phyloP scores from a whole-genome alignment of 73 alveolate genomes.

The Loxodes magnus region DNA sequence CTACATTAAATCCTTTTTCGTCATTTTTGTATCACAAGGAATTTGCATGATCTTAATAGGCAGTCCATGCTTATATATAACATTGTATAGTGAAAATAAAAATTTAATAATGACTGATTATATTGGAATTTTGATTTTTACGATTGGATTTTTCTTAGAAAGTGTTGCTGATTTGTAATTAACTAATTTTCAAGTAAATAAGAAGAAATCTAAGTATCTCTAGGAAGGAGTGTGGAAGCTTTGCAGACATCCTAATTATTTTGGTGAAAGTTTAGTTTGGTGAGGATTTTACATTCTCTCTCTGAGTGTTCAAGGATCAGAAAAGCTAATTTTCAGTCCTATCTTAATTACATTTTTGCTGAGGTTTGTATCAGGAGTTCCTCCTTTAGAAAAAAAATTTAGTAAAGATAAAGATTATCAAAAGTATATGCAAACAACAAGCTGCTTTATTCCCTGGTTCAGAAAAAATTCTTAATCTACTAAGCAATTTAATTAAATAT shows the following conservation, averaged over 20 bases:
- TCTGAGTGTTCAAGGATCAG: not conserved
- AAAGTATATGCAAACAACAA: slow-evolving; percentile 15
- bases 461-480: not conserved
- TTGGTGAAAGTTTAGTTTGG: slow-evolving; percentile 65
- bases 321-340: slow-evolving; percentile 1
- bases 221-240: slow-evolving; percentile 62
- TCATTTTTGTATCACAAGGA: slow-evolving; percentile 11
- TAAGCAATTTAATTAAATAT: no score
- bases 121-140: slow-evolving; percentile 10
- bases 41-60: not conserved
- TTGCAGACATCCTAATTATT: slow-evolving; percentile 78
- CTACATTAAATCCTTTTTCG: slow-evolving; percentile 3
- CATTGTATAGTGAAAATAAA: not conserved
- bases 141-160: slow-evolving; percentile 21
- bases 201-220: slow-evolving; percentile 8
- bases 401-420: slow-evolving; percentile 6
- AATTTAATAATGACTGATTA: slow-evolving; percentile 7
- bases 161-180: slow-evolving; percentile 19
- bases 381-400: slow-evolving; percentile 18
- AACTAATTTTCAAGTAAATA: slow-evolving; percentile 1
- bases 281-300: slow-evolving; percentile 41
- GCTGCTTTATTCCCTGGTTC: slow-evolving; percentile 26
- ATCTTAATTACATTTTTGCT: slow-evolving; percentile 15
- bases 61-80: not conserved
- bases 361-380: slow-evolving; percentile 40